These are phyloP conservation scores for Xylariaceae sp. DNA, from an alignment of 2,329 filamentous ascomycete genomes.

Conservation along the genomic window DNA sequence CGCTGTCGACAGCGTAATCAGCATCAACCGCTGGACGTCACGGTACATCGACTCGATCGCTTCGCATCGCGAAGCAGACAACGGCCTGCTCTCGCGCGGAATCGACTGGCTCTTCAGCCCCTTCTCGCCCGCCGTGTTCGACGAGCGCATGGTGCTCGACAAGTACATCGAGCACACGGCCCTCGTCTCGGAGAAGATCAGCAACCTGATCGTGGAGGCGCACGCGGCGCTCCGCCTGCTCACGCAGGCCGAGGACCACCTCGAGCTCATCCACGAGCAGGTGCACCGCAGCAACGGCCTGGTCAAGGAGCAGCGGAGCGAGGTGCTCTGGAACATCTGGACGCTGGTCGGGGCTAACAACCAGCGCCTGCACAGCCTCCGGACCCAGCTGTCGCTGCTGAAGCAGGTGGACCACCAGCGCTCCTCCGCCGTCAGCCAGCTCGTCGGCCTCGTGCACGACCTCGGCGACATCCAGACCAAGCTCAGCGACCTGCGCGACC, in stretches of 20 bases:
- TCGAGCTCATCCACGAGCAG: slow-evolving; percentile 63
- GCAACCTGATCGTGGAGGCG: slow-evolving; percentile 60
- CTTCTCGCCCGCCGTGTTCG: slow-evolving; percentile 54
- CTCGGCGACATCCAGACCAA: slow-evolving; percentile 65
- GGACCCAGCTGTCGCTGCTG: slow-evolving; percentile 57
- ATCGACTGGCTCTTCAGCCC: slow-evolving; percentile 46
- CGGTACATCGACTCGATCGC: slow-evolving; percentile 59
- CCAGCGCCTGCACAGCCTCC: slow-evolving; percentile 50
- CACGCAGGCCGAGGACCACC: slow-evolving; percentile 58
- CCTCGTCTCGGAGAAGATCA: slow-evolving; percentile 63
- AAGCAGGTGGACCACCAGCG: slow-evolving; percentile 59
- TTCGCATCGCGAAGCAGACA: slow-evolving; percentile 22
- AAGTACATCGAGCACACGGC: slow-evolving; percentile 69
- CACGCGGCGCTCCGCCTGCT: slow-evolving; percentile 60
- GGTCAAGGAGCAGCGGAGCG: slow-evolving; percentile 51
- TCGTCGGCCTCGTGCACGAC: slow-evolving; percentile 63
- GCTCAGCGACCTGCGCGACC: slow-evolving; percentile 63
- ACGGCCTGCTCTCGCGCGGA: slow-evolving; percentile 30
- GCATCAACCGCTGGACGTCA: slow-evolving; percentile 69
- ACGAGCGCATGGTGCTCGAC: slow-evolving; percentile 57
- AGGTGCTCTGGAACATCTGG: slow-evolving; percentile 65
- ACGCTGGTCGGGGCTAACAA: slow-evolving; percentile 66
- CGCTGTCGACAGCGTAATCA: slow-evolving; percentile 66
- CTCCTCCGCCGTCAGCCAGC: slow-evolving; percentile 56
- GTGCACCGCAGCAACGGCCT: slow-evolving; percentile 55